Evolutionary conservation across 169 alveolate genomes (phyloP).

Genomic region (Cryptosporidium meleagridis): DNA sequence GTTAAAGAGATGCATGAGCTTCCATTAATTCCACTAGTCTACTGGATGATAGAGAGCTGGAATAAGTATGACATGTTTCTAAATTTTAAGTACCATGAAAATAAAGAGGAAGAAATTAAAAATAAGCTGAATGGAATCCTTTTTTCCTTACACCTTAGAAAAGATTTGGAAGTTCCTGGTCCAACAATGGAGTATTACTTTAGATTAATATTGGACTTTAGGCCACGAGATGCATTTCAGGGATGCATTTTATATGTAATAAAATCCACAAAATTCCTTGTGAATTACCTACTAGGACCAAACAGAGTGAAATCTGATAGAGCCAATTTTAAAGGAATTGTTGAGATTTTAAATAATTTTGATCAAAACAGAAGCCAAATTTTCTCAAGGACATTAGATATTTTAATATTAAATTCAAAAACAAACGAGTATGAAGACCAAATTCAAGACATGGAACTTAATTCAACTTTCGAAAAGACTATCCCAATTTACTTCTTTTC

Average conservation of each 20-base stretch:
- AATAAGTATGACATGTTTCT: slow-evolving; percentile 42
- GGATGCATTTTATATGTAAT: slow-evolving; percentile 32
- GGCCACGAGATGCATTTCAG: background rate
- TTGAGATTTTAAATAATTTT: slow-evolving; percentile 1
- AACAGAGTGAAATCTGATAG: background rate
- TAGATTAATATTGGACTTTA: background rate
- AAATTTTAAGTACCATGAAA: background rate
- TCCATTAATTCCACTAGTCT: slow-evolving; percentile 22
- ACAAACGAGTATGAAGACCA: background rate
- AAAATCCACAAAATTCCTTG: background rate
- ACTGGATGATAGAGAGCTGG: slow-evolving; percentile 47
- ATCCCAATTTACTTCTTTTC: slow-evolving; percentile 27
- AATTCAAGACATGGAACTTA: background rate
- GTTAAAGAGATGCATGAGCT: background rate
- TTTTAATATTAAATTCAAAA: background rate
- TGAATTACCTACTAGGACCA: background rate
- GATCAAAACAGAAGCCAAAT: background rate
- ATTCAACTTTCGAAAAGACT: background rate
- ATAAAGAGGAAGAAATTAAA: background rate
- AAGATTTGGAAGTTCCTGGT: background rate
- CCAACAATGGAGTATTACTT: background rate
- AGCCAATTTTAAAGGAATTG: background rate
- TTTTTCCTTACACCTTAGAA: slow-evolving; percentile 17
- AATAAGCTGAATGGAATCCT: background rate
- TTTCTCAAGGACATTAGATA: background rate